Conservation (phyloP, 2,329 filamentous ascomycete genomes). For the Juglanconis juglandina region DNA sequence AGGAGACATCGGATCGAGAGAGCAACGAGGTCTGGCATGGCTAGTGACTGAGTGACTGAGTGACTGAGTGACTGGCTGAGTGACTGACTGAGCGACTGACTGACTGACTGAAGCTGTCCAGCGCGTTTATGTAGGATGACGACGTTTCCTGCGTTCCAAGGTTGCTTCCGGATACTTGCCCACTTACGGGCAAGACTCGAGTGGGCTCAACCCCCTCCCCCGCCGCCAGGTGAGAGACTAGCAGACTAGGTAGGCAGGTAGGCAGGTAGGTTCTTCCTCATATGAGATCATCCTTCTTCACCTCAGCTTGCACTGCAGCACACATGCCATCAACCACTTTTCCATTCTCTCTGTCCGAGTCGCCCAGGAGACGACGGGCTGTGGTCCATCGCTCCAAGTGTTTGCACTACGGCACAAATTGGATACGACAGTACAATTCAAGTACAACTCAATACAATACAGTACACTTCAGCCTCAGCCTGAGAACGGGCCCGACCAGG, state of each 20-base stretch:
- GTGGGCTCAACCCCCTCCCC: background rate
- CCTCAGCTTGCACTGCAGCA: background rate
- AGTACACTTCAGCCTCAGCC: background rate
- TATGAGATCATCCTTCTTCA: background rate
- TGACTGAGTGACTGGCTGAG: background rate
- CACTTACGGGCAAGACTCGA: background rate
- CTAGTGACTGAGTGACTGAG: background rate
- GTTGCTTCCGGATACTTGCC: background rate
- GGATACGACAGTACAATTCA: too few relatives aligned
- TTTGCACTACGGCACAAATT: background rate
- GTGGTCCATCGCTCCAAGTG: background rate
- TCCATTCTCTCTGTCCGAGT: background rate
- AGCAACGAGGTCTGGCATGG: background rate
- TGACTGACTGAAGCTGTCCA: too few relatives aligned
- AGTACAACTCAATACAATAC: too few relatives aligned
- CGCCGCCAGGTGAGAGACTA: too few relatives aligned
- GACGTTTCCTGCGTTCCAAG: background rate
- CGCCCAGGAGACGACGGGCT: background rate
- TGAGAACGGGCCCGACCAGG: background rate
- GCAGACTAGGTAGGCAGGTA: too few relatives aligned
- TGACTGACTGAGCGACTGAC: background rate
- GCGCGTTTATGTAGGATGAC: background rate
- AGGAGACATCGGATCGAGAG: background rate
- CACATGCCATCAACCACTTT: background rate
- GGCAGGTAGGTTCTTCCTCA: background rate